A percentile compares a stretch with the other conserved stretches of the same genome.
Evolutionary conservation across 345 rosid genomes (phyloP).

Genomic region (Aethionema arabicum): DNA sequence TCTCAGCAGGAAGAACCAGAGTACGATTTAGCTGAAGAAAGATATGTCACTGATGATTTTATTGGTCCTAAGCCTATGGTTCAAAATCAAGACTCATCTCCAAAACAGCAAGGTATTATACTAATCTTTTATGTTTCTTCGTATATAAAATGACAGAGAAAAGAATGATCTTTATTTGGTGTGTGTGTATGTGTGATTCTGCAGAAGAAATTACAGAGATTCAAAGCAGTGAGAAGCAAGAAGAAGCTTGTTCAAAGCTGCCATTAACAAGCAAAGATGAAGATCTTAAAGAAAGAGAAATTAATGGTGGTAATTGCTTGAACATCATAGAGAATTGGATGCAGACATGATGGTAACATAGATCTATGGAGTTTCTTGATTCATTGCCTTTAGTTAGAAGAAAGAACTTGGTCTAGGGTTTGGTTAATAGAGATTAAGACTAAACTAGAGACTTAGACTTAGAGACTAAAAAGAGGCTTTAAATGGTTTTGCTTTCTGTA

Average conservation of each 20-base stretch:
- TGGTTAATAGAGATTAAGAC: too few species aligned
- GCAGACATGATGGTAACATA: slow-evolving; percentile 30
- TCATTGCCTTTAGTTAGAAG: too few species aligned
- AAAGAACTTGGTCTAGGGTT: too few species aligned
- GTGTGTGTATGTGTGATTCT: slow-evolving; percentile 23
- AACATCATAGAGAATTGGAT: slow-evolving; percentile 38
- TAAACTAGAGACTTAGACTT: too few species aligned
- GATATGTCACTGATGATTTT: slow-evolving; percentile 27
- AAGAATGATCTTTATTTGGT: neutral
- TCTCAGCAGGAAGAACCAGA: slow-evolving; percentile 28
- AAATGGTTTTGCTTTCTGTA: too few species aligned
- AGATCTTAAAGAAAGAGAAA: slow-evolving; percentile 28
- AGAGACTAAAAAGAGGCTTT: too few species aligned
- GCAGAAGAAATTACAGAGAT: slow-evolving; percentile 38
- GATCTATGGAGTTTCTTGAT: too few species aligned
- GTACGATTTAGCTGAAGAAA: slow-evolving; percentile 19
- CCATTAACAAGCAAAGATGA: slow-evolving; percentile 24
- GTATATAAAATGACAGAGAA: neutral
- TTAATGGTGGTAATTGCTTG: slow-evolving; percentile 39
- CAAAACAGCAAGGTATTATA: slow-evolving; percentile 52
- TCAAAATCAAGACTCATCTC: slow-evolving; percentile 34
- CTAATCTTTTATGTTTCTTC: neutral
- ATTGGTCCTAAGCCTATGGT: slow-evolving; percentile 23
- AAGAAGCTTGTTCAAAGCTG: slow-evolving; percentile 23
- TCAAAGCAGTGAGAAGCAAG: slow-evolving; percentile 34